These are phyloP conservation scores for Daldinia loculata DNA, from an alignment of 495 filamentous ascomycete species.

Conservation along the genomic window DNA sequence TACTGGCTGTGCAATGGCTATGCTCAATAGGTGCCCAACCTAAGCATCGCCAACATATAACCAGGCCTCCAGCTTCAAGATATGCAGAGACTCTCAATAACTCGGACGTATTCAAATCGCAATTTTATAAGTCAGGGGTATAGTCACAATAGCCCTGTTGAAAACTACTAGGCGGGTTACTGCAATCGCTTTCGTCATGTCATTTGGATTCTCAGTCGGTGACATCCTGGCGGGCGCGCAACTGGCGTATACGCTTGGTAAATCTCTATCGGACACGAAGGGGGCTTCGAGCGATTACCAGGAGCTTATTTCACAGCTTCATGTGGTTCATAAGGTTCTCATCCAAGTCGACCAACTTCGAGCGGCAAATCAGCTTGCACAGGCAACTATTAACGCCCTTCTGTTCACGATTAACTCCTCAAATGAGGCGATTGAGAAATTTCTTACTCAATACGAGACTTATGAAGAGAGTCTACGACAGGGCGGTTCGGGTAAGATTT, in stretches of 20 bases:
- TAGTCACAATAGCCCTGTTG: background rate
- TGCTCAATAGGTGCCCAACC: background rate
- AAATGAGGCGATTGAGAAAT: background rate
- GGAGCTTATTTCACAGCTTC: background rate
- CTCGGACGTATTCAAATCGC: background rate
- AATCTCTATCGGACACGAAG: background rate
- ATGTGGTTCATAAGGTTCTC: background rate
- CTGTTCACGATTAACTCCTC: background rate
- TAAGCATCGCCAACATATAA: background rate
- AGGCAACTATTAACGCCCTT: background rate
- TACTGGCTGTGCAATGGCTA: background rate
- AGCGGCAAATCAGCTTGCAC: background rate
- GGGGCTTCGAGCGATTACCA: background rate
- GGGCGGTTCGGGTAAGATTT: background rate
- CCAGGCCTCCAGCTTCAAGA: background rate
- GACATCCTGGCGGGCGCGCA: background rate
- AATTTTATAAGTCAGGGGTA: background rate
- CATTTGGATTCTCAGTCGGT: background rate
- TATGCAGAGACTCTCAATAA: background rate
- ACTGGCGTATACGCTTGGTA: background rate
- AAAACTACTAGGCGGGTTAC: background rate
- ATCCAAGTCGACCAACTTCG: background rate
- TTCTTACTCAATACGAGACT: background rate
- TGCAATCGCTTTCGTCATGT: background rate
- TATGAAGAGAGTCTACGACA: background rate